Percentiles rank a stretch among this genome's conserved stretches.
These are phyloP conservation scores for Lantana camara DNA, from an alignment of 257 asterid species.

Conservation along the genomic window DNA sequence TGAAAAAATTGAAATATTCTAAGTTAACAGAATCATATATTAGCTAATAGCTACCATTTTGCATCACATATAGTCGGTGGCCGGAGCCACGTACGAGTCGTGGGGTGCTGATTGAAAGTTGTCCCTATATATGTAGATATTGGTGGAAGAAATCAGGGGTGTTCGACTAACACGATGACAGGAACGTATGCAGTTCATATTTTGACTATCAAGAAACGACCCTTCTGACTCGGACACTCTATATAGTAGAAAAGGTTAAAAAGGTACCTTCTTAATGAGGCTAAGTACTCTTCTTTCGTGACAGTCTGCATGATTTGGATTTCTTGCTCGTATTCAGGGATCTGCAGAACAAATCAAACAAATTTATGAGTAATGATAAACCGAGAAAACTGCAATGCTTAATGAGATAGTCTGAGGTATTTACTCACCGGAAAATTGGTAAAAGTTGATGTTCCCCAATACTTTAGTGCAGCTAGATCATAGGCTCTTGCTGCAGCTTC, in stretches of 20 bases:
- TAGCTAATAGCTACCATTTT: too few relatives aligned
- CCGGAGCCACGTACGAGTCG: too few relatives aligned
- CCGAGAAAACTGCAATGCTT: not conserved
- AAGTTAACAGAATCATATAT: not conserved
- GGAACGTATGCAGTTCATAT: too few relatives aligned
- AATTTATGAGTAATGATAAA: constrained; percentile 1
- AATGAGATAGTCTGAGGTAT: not conserved
- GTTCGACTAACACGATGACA: too few relatives aligned
- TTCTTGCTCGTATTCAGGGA: constrained; percentile 38
- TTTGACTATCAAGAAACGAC: too few relatives aligned
- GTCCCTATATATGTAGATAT: too few relatives aligned
- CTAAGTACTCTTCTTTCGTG: constrained; percentile 49
- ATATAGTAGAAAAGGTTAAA: not conserved
- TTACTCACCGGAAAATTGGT: not conserved
- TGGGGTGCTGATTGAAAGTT: too few relatives aligned
- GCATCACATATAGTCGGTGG: too few relatives aligned
- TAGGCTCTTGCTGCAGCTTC: constrained; percentile 22
- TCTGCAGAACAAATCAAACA: constrained; percentile 28
- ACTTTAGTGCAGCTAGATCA: constrained; percentile 34
- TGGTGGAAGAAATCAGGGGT: too few relatives aligned
- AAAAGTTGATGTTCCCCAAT: constrained; percentile 27
- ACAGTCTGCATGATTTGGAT: constrained; percentile 43
- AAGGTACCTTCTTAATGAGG: constrained; percentile 48
- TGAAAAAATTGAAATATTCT: constrained; percentile 16
- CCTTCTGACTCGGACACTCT: too few relatives aligned